Evolutionary conservation across 129 eudicot species (phyloP), one percentile per base, ranked within the genome.

Genomic region (Glebionis coronaria): DNA sequence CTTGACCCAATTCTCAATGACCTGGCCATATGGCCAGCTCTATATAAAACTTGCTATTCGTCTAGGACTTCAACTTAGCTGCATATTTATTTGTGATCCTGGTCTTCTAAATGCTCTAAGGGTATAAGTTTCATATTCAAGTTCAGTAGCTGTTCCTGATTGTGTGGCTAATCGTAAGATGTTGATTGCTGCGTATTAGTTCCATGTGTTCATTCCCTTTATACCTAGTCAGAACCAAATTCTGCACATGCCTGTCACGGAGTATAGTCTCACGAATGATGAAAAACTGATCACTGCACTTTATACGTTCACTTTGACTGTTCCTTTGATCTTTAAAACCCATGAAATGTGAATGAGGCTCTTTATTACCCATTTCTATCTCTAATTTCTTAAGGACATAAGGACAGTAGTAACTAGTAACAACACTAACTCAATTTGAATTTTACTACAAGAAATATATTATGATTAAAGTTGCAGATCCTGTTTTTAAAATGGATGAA

Each of bases 221-320:
- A 5, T 35, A 35, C 42, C 9, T 35, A 35, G 42, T 35, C 8
- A 9, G 42, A 16, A 52, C 14, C 35, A 23, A 44, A 63, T 2
- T 3, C 51, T 20, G 12, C 49, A 51, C 11, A 8, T 67, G 5
- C 56, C 49, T 20, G 46, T 21, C n/a, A 4, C 12, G 38, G 28
- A 44, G 10, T 25, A n/a, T 14, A 66, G 28, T 66, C 59, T 14
- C 8, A 4, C 10, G 28, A 67, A 12, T 25, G 47, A 67, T 52
- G n/a, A 19, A 18, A 15, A 67, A 67, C 51, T 16, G 72, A 50
- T 52, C 49, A 67, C 6, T 35, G 18, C 31, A 67, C 12, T 51
- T 35, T 67, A 42, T 29, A 71, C 5, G 9, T 31, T 31, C 40
- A 31, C 40, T 5, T 31, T 4, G 40, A 31, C 42, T 35, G 42